These are phyloP conservation scores for Metschnikowia proteae DNA, from an alignment of 805 yeast species.

Conservation along the genomic window DNA sequence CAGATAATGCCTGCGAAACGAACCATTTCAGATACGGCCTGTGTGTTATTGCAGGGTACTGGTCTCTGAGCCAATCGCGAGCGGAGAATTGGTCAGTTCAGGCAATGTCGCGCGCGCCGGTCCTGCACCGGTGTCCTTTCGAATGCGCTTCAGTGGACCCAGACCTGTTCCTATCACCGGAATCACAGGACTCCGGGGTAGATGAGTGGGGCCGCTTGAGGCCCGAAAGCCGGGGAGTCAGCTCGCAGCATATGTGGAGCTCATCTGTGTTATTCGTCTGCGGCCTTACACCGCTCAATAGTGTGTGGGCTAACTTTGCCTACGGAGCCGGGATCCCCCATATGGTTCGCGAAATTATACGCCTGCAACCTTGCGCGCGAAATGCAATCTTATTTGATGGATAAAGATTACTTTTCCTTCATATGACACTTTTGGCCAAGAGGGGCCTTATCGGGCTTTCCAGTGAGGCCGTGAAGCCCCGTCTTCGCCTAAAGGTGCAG, in stretches of 20 bases:
- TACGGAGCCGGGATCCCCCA: background rate
- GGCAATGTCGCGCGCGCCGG: background rate
- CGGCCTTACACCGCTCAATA: background rate
- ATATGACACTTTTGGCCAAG: background rate
- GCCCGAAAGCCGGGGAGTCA: too few relatives aligned
- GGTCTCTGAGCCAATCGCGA: background rate
- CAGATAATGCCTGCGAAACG: conserved; percentile 3
- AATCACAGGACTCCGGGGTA: background rate
- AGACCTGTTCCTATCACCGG: background rate
- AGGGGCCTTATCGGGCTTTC: background rate
- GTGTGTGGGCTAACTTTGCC: conserved; percentile 1
- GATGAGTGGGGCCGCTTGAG: background rate
- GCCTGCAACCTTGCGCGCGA: conserved; percentile 1
- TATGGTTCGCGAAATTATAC: conserved; percentile 1
- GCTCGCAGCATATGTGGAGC: too few relatives aligned
- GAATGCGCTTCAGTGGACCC: background rate
- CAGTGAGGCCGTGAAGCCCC: background rate
- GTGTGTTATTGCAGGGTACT: background rate
- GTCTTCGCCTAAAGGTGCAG: background rate
- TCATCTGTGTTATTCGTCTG: too few relatives aligned
- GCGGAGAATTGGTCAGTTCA: background rate
- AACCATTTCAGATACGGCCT: background rate
- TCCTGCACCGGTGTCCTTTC: background rate
- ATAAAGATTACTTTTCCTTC: background rate
- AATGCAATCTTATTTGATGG: background rate